These are phyloP conservation scores for Fusarium metavorans DNA, from an alignment of 2,329 filamentous ascomycete species.

Conservation along the genomic window DNA sequence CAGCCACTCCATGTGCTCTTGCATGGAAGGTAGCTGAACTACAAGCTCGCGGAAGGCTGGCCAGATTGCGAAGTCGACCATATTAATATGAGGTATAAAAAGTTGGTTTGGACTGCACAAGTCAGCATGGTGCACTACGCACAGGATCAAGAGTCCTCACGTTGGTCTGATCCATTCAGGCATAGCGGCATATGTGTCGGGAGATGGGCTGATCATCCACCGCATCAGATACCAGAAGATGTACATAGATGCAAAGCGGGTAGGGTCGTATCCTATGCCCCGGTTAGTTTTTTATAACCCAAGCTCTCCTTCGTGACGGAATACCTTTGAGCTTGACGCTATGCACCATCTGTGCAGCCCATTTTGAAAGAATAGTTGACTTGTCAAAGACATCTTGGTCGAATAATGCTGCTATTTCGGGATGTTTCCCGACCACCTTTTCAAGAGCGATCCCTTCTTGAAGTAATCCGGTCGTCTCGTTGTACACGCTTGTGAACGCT, in stretches of 20 bases:
- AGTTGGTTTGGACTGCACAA: not conserved
- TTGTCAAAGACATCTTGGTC: conserved; percentile 10
- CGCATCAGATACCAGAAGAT: conserved; percentile 28
- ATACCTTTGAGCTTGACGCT: conserved; percentile 22
- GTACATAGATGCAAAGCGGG: conserved; percentile 15
- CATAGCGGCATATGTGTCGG: conserved; percentile 19
- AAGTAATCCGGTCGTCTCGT: not conserved
- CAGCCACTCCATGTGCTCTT: conserved; percentile 25
- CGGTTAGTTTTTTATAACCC: not conserved
- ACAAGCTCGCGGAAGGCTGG: conserved; percentile 15
- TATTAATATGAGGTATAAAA: conserved; percentile 16
- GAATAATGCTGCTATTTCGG: conserved; percentile 17
- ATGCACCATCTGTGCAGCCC: conserved; percentile 28
- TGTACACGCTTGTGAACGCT: not conserved
- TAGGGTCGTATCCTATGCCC: conserved; percentile 17
- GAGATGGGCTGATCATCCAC: conserved; percentile 17
- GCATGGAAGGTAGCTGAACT: conserved; percentile 12
- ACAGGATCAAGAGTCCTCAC: fast-evolving
- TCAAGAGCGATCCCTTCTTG: fast-evolving
- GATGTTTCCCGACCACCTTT: not conserved
- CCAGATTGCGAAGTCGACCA: conserved; percentile 24
- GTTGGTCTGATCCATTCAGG: conserved; percentile 28
- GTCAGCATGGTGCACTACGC: not conserved
- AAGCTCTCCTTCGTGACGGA: not conserved
- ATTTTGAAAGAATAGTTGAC: conserved; percentile 17